Base-by-base conservation (phyloP, 768 basidiomycete species). In the Hemileccinum rubropunctum region DNA sequence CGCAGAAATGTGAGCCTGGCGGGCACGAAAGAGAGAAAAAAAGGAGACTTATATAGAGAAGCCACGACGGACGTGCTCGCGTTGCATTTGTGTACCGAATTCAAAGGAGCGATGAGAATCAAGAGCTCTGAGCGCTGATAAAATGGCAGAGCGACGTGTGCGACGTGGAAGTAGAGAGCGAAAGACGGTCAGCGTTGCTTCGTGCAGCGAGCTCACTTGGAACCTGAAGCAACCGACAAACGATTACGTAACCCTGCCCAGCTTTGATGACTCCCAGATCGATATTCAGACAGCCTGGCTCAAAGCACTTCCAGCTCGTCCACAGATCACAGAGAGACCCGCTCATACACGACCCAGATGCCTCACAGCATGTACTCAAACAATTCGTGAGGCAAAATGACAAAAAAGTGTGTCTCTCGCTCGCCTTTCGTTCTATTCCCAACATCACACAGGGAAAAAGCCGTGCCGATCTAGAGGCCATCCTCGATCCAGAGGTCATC, bases 311-410 rank as follows among this genome's bases (percentile, higher is more conserved):
- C 60, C 95, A 98, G 73, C 88, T 99, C 34, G 95, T 99, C 18
- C 93, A 98, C 66, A 81, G 97, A 52, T 98, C 95, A 8, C 94
- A 94, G 62, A 76, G 95, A 38, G 97, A 98, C 71, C 97, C 97
- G 3, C 81, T 95, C 42, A 92, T 94, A 56, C 87, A 98, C 62
- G 95, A 98, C 60, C 83, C 91, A 2, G 90, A 93, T 51, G 91
- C 92, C 0, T 84, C 84, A 45, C 79, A 83, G 54, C 85, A 92
- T 66, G 94, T 99, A n/a, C 76, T 98, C 40, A 95, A 91, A 64
- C 78, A 83, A 7, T 77, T 98, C 49, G 79, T 83, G 58, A 77
- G 87, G 56, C 81, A 79, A 46, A 93, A 91, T 65, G 67, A 71
- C 17, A 82, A 77, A 71, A 90, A 89, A 73, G 84, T 83, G 32